Percentiles rank a stretch among this genome's conserved stretches.
Evolutionary conservation across 2,329 filamentous ascomycete genomes (phyloP).

Genomic region (Fusarium musae): DNA sequence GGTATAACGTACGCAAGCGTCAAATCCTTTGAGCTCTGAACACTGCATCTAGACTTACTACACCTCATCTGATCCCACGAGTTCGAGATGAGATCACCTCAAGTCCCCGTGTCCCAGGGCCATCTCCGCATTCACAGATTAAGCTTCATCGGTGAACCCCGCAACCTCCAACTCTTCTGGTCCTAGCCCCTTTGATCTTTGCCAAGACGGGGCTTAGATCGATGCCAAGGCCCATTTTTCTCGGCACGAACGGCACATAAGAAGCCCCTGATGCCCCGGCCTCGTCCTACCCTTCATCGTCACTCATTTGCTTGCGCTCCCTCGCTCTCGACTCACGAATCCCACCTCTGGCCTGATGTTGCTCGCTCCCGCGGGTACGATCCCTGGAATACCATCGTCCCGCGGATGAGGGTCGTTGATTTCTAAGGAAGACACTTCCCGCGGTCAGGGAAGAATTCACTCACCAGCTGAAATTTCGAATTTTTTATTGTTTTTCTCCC

Average conservation of each 20-base stretch:
- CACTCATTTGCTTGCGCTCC: background rate
- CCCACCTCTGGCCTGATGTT: background rate
- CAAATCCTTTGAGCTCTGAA: background rate
- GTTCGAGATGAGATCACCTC: background rate
- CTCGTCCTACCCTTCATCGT: background rate
- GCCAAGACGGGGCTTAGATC: constrained; percentile 5
- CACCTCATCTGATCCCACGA: background rate
- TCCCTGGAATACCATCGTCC: background rate
- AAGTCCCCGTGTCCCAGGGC: background rate
- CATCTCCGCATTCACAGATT: background rate
- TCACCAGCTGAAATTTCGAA: background rate
- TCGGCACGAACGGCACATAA: constrained; percentile 28
- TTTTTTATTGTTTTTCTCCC: background rate
- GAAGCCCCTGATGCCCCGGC: background rate
- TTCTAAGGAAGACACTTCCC: background rate
- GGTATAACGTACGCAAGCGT: background rate
- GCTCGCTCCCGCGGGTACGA: background rate
- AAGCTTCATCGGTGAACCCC: background rate
- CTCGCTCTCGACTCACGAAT: background rate
- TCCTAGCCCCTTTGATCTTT: background rate
- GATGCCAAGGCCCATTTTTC: background rate
- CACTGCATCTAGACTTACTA: background rate
- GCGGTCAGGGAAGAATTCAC: background rate
- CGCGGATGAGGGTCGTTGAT: background rate
- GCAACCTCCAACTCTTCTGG: background rate